These are phyloP conservation scores for Wickerhamomyces chambardii DNA, from an alignment of 805 yeast species.

Conservation along the genomic window DNA sequence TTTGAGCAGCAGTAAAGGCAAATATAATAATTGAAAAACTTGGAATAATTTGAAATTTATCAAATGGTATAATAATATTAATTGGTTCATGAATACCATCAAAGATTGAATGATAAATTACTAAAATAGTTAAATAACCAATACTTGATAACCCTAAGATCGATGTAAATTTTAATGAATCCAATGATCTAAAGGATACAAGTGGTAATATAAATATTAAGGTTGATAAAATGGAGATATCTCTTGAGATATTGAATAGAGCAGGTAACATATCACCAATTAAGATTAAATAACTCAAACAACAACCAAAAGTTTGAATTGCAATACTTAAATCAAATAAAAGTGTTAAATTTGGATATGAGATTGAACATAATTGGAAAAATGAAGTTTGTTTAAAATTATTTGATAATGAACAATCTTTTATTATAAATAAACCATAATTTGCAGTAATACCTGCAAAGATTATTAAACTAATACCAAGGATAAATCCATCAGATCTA, in stretches of 20 bases:
- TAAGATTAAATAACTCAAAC: constrained; percentile 59
- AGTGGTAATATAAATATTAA: constrained; percentile 51
- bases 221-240: constrained; percentile 37
- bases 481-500: constrained; percentile 52
- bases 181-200: constrained; percentile 51
- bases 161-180: constrained; percentile 63
- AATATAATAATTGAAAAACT: constrained; percentile 70
- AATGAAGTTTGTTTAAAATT: constrained; percentile 40
- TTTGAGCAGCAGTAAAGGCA: constrained; percentile 79
- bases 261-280: constrained; percentile 74
- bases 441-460: constrained; percentile 61
- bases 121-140: constrained; percentile 48
- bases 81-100: constrained; percentile 39
- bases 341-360: constrained; percentile 62
- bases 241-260: constrained; percentile 25
- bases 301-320: constrained; percentile 74
- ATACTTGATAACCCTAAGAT: constrained; percentile 62
- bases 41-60: constrained; percentile 36
- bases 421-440: constrained; percentile 58
- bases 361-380: constrained; percentile 59
- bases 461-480: constrained; percentile 46
- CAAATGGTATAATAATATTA: constrained; percentile 31
- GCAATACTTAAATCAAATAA: constrained; percentile 71
- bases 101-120: constrained; percentile 38
- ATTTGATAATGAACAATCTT: constrained; percentile 43